These are phyloP conservation scores for Laburnicola sp. DNA, from an alignment of 2,329 filamentous ascomycete species.

Conservation along the genomic window DNA sequence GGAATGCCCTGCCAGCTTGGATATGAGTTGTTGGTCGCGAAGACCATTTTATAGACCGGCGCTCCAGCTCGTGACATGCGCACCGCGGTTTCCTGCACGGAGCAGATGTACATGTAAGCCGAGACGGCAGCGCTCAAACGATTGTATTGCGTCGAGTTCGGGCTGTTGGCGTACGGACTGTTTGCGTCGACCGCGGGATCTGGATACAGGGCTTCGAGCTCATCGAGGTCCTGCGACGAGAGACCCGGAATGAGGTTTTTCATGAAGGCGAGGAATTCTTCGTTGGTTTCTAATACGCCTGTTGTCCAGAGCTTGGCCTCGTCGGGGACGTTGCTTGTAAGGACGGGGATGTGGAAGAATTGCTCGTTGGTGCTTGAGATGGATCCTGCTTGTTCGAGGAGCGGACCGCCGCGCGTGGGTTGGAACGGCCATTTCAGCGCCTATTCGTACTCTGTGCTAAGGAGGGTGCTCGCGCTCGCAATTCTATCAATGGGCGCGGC, in stretches of 20 bases:
- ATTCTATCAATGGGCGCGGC: constrained; percentile 43
- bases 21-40: constrained; percentile 27
- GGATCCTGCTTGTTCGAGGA: constrained; percentile 52
- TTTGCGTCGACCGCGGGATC: constrained; percentile 23
- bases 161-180: constrained; percentile 45
- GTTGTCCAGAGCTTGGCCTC: constrained; percentile 30
- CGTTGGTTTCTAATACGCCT: constrained; percentile 34
- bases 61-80: constrained; percentile 40
- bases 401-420: constrained; percentile 46
- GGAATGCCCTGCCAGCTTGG: constrained; percentile 27
- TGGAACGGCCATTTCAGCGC: constrained; percentile 54
- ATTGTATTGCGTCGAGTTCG: constrained; percentile 51
- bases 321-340: constrained; percentile 41
- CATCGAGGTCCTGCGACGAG: constrained; percentile 17
- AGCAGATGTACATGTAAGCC: constrained; percentile 53
- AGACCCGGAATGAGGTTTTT: constrained; percentile 28
- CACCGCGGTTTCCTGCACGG: constrained; percentile 51
- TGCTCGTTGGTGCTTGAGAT: constrained; percentile 23
- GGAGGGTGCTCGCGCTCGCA: constrained; percentile 37
- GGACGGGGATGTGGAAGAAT: constrained; percentile 31
- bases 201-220: constrained; percentile 30
- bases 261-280: constrained; percentile 38
- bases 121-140: constrained; percentile 48
- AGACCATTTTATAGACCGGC: constrained; percentile 31
- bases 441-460: constrained; percentile 42